phyloP scores from a whole-genome alignment of 208 protist species.

The Borovskyia barvae region DNA sequence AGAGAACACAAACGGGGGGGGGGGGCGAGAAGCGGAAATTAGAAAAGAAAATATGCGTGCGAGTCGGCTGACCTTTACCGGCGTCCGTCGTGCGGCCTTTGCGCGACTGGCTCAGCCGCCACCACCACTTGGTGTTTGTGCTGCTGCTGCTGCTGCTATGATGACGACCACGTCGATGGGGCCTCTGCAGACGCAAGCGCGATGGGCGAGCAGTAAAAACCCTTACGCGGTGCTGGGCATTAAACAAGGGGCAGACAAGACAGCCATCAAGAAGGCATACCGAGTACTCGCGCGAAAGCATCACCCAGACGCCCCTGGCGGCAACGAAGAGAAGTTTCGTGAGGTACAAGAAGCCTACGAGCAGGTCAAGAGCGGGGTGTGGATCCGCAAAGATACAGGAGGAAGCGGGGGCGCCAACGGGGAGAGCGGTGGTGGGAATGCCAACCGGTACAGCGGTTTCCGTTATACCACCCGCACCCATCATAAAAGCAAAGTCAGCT shows the following conservation, averaged over 20 bases:
- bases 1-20: too few relatives aligned
- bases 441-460: slow-evolving; percentile 84
- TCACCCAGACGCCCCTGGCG: slow-evolving; percentile 88
- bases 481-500: slow-evolving; percentile 80
- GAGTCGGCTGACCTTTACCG: slow-evolving; percentile 2
- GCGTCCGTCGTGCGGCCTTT: slow-evolving; percentile 15
- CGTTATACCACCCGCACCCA: slow-evolving; percentile 85
- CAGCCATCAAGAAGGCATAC: slow-evolving; percentile 91
- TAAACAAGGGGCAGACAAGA: slow-evolving; percentile 75
- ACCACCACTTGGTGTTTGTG: slow-evolving; percentile 9
- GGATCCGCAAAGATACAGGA: slow-evolving; percentile 59
- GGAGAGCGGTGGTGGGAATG: slow-evolving; percentile 39
- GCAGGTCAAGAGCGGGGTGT: slow-evolving; percentile 84
- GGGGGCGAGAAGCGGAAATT: too few relatives aligned
- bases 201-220: slow-evolving; percentile 61
- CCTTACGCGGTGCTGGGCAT: slow-evolving; percentile 92
- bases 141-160: slow-evolving; percentile 4
- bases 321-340: slow-evolving; percentile 85
- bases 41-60: slow-evolving; percentile 12
- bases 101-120: background rate
- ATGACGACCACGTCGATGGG: background rate
- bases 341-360: slow-evolving; percentile 91
- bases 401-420: slow-evolving; percentile 29
- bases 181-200: slow-evolving; percentile 23
- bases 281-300: slow-evolving; percentile 84